These are phyloP conservation scores for Sordariomycetes sp. DNA, from an alignment of 2,329 filamentous ascomycete species.

Conservation along the genomic window DNA sequence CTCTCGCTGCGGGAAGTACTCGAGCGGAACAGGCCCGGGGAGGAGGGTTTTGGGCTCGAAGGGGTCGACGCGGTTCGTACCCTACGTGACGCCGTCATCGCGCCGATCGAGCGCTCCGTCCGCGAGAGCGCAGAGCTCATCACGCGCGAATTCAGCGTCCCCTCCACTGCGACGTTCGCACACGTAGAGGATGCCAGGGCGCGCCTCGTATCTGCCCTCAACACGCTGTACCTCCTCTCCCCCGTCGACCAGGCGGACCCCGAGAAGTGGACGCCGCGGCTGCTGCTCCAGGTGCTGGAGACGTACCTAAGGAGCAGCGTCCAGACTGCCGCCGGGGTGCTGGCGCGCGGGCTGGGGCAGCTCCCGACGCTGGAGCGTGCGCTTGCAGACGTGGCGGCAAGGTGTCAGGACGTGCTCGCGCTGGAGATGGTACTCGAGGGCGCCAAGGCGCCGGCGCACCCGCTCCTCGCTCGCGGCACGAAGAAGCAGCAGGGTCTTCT, in stretches of 20 bases:
- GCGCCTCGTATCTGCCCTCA: slow-evolving; percentile 59
- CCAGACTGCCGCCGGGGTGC: slow-evolving; percentile 61
- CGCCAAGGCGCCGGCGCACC: slow-evolving; percentile 55
- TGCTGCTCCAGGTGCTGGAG: slow-evolving; percentile 67
- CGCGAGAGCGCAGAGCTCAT: slow-evolving; percentile 63
- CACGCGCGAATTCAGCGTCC: slow-evolving; percentile 69
- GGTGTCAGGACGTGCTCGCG: slow-evolving; percentile 86
- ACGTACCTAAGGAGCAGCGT: slow-evolving; percentile 70
- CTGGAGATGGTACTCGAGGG: slow-evolving; percentile 64
- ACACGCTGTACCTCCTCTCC: slow-evolving; percentile 71
- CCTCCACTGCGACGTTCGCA: slow-evolving; percentile 40
- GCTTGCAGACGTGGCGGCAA: slow-evolving; percentile 64
- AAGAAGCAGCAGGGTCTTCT: slow-evolving; percentile 41
- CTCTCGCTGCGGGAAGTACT: slow-evolving; percentile 64
- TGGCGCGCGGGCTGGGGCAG: slow-evolving; percentile 65
- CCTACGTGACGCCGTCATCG: slow-evolving; percentile 55
- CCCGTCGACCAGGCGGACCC: slow-evolving; percentile 36
- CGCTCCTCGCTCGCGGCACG: slow-evolving; percentile 35
- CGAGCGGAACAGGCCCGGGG: slow-evolving; percentile 49
- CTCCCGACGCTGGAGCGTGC: slow-evolving; percentile 73
- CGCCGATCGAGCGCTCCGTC: slow-evolving; percentile 62
- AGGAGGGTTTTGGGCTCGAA: slow-evolving; percentile 67
- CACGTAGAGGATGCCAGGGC: slow-evolving; percentile 63
- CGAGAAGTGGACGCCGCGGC: slow-evolving; percentile 48
- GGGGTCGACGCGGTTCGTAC: slow-evolving; percentile 59